Evolutionary conservation across 129 eudicot genomes (phyloP), one percentile per base, ranked within the genome.

Genomic region (Ambrosia artemisiifolia): DNA sequence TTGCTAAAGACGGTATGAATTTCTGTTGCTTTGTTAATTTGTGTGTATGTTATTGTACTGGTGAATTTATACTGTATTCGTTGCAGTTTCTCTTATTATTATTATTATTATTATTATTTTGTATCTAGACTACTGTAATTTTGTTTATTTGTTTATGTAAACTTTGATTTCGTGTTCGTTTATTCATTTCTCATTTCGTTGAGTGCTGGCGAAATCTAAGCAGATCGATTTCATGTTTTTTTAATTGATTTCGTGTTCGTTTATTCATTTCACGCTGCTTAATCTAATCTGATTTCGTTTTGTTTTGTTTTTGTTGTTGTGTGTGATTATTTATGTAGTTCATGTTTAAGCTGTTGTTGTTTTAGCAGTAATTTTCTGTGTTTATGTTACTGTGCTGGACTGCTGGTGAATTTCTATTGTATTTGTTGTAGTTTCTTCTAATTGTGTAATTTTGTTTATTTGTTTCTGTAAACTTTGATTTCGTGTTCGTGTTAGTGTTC

Each of bases 1-100:
- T 87, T 65, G 88, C 96, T 0, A 90, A 87, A 61, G 85, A 84
- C 74, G 96, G 96, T 88, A 75, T 44, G 59, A 13, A 47, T 67
- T 51, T 38, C 54, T 38, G 43, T 38, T 38, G 19, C 17, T 55
- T 2, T 35, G 14, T 7, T n/a, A 13, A 33, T n/a, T n/a, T n/a
- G n/a, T n/a, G 16, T 7, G 13, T 50, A 12, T 50, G 18, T 19
- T 11, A 18, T 19, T 6, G 71, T 5, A 24, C 49, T 4, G 19
- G 49, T 32, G 65, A 36, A 18, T 36, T 55, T 1, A 0, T 20
- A 13, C 32, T 56, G 57, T 56, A 14, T 30, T 14, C 43, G n/a
- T n/a, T n/a, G n/a, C n/a, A n/a, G n/a, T n/a, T n/a, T n/a, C n/a
- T n/a, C n/a, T n/a, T n/a, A n/a, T n/a, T n/a, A n/a, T n/a, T n/a